Evolutionary conservation across 2,329 filamentous ascomycete species (phyloP), one percentile per base, ranked within the genome.

Genomic region (Penicillium sp.): DNA sequence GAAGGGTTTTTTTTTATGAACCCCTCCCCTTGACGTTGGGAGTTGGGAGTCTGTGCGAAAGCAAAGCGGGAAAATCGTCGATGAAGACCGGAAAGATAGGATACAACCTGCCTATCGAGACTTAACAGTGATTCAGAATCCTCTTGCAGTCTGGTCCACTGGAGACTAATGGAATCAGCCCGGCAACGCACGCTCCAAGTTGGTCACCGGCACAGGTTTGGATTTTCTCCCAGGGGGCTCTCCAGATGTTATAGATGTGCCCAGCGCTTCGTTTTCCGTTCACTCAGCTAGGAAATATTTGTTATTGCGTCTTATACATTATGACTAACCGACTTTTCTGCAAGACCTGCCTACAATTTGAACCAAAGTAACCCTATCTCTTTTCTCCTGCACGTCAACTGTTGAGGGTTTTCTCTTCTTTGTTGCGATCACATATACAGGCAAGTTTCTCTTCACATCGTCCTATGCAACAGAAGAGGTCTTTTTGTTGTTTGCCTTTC

Each of bases 141-240:
- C 19, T 53, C 47, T 56, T 45, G 22, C 49, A 50, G 53, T 43
- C 46, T 47, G 46, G 45, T 57, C 54, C 50, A 58, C 51, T 59
- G 46, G 52, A 57, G 52, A 48, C 51, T 44, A 35, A 37, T 50
- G 38, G 44, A 63, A 59, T 40, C 55, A 61, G 58, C 58, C 62
- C 58, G 37, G 54, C 26, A 25, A 58, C 52, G 58, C 60, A 64
- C 56, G 55, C 46, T 56, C 56, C 57, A 60, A 19, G 57, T 57
- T 63, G 61, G 53, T 53, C 42, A 53, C 45, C 49, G 50, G 58
- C 53, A 51, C 50, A 35, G 17, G 26, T 14, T 41, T 57, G 44
- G 44, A 41, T 36, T 55, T 33, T 33, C 42, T 47, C 33, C 25
- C 17, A 53, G 50, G 43, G 17, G 40, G 22, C 14, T 45, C 33